Percentiles rank a stretch among this genome's conserved stretches.
These are phyloP conservation scores for Saccharomycopsis hybrid DNA, from an alignment of 1,139 yeast genomes.

Conservation along the genomic window DNA sequence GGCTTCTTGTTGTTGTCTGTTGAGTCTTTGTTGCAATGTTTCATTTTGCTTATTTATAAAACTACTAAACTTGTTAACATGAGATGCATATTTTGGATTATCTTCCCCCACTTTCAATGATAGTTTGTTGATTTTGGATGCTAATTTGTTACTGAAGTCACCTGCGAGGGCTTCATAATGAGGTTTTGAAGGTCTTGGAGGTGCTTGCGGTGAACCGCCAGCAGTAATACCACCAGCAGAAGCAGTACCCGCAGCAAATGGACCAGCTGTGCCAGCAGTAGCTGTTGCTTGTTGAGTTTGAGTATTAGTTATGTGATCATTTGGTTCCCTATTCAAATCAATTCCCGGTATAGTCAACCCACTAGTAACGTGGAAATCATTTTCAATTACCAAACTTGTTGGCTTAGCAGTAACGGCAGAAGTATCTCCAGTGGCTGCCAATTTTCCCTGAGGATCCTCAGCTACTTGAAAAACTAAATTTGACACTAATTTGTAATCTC, in stretches of 20 bases:
- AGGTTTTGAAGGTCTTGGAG: neutral
- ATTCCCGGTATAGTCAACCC: conserved; percentile 3
- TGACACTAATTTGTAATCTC: conserved; percentile 34
- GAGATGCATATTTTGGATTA: conserved; percentile 9
- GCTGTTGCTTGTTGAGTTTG: neutral
- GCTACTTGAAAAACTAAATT: conserved; percentile 35
- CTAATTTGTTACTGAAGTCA: conserved; percentile 7
- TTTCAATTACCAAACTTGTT: neutral
- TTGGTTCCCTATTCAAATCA: conserved; percentile 5
- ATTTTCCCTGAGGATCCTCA: conserved; percentile 20
- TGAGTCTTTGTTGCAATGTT: conserved; percentile 9
- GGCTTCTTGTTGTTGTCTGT: too few relatives aligned
- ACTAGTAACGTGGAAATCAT: neutral
- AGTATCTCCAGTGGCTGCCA: conserved; percentile 1
- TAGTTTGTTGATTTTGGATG: conserved; percentile 7
- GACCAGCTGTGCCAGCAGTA: neutral
- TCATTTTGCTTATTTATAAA: conserved; percentile 13
- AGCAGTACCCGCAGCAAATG: neutral
- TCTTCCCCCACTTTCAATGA: conserved; percentile 15
- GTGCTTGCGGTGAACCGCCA: too few relatives aligned
- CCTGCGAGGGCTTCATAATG: conserved; percentile 11
- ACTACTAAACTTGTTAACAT: conserved; percentile 9
- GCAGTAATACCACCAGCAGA: conserved; percentile 1
- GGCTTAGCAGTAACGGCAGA: neutral
- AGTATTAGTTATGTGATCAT: conserved; percentile 9